Evolutionary conservation across 139 green algal species (phyloP), one percentile per base, ranked within the genome.

Genomic region (Coelastrella sp.): DNA sequence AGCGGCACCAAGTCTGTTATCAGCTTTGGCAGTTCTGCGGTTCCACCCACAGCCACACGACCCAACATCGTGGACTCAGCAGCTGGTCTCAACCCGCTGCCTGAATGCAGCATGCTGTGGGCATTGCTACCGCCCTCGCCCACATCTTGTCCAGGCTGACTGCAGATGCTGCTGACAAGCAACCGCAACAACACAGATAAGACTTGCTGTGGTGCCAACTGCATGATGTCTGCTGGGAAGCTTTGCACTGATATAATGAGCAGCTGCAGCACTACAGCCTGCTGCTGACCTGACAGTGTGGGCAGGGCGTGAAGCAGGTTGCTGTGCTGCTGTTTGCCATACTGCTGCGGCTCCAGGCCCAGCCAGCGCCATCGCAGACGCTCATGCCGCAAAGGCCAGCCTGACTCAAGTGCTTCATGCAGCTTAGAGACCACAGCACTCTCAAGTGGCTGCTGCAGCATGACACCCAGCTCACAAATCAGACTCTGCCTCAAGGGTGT

Each of bases 181-280:
- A 25, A 15, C 68, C 17, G 5, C 48, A 81, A 27, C 32, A 81
- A 38, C 73, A 34, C 48, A 68, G 67, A 40, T 23, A 48, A n/a
- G 13, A 81, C 32, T 48, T 81, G 32, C 50, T 68, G 48, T 5
- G 17, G 21, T 50, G 73, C 25, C 32, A 81, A 32, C 15, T 45
- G 19, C 21, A n/a, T 3, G 30, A 48, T 34, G 68, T 81, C 73
- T 48, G 23, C 50, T 21, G 73, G 73, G 17, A 32, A 81, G 13
- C 5, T 23, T 40, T 81, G 48, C 73, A 81, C 15, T 17, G 7
- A 27, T 5, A 5, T 2, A 19, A 8, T 30, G 5, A 81, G 48
- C 32, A 81, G 73, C 73, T 81, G 73, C 73, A 81, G 48, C 30
- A 81, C 48, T 25, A 17, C 32, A 19, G 48, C 27, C 73, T 81